Percentiles rank a stretch among this genome's conserved stretches.
phyloP scores from a whole-genome alignment of 441 rosid species.

The Populus hybrid region DNA sequence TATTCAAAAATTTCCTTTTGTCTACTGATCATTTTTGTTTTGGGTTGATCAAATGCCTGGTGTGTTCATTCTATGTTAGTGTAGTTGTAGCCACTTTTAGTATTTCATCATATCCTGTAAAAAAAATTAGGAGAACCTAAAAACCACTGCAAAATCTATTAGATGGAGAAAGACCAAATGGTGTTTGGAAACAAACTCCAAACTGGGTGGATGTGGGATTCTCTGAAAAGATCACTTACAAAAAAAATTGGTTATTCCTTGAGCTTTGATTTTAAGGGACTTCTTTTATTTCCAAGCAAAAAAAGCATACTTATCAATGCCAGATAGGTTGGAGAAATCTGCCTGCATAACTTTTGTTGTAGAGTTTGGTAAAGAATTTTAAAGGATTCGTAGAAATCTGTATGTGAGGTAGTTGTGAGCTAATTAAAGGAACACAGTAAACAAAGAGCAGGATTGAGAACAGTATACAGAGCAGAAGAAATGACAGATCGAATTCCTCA shows the following conservation, averaged over 20 bases:
- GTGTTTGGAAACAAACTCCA: conserved; percentile 1
- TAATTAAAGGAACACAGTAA: background rate
- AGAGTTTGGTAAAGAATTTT: too few species aligned
- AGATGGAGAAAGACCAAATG: background rate
- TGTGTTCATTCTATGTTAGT: background rate
- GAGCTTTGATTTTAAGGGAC: background rate
- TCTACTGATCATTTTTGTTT: background rate
- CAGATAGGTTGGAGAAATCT: too few species aligned
- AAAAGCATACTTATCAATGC: too few species aligned
- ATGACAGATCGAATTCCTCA: background rate
- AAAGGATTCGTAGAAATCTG: background rate
- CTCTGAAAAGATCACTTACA: background rate
- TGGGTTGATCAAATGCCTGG: background rate
- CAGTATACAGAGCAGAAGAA: background rate
- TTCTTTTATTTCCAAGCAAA: background rate
- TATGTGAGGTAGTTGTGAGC: background rate
- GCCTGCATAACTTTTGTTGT: too few species aligned
- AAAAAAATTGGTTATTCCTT: background rate
- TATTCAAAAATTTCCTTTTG: background rate
- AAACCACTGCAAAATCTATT: background rate
- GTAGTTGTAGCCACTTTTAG: background rate
- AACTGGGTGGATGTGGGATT: background rate
- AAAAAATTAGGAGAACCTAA: background rate
- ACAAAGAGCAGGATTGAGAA: background rate
- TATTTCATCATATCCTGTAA: background rate